Percentiles rank a stretch among this genome's conserved stretches.
These are phyloP conservation scores for Thalassiosira hispida DNA, from an alignment of 352 stramenopile genomes.

Conservation along the genomic window DNA sequence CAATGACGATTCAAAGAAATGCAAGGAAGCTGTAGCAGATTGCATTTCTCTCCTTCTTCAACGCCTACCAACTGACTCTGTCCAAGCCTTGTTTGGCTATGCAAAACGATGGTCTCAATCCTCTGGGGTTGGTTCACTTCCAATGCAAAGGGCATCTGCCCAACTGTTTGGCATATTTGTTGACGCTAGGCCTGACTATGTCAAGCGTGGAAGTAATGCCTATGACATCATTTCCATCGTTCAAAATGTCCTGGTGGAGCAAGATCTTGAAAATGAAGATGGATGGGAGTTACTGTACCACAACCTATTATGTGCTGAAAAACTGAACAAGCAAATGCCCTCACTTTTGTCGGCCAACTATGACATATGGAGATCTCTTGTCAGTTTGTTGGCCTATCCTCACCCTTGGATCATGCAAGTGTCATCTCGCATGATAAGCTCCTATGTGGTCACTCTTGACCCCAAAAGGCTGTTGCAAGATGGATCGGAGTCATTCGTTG, in stretches of 20 bases:
- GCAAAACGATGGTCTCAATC: constrained; percentile 88
- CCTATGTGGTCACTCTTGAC: constrained; percentile 60
- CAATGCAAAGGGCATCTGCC: constrained; percentile 67
- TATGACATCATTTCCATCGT: constrained; percentile 48
- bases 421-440: constrained; percentile 71
- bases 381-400: constrained; percentile 62
- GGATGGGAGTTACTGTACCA: constrained; percentile 82
- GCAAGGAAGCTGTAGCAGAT: constrained; percentile 87
- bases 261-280: constrained; percentile 40
- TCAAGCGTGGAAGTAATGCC: constrained; percentile 59
- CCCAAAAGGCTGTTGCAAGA: constrained; percentile 34
- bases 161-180: constrained; percentile 84
- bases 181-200: constrained; percentile 70
- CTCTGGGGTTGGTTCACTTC: constrained; percentile 55
- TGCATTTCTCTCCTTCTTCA: constrained; percentile 88
- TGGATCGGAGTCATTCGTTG: constrained; percentile 57
- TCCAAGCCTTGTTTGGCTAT: constrained; percentile 90
- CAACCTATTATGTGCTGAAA: constrained; percentile 77
- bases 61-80: constrained; percentile 89
- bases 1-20: constrained; percentile 93
- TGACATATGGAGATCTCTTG: constrained; percentile 65
- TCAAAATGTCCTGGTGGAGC: constrained; percentile 33
- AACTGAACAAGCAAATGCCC: constrained; percentile 53
- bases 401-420: constrained; percentile 82
- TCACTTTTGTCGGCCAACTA: constrained; percentile 30